Evolutionary conservation across 768 basidiomycete species (phyloP).

Genomic region (Suillus weaverae): DNA sequence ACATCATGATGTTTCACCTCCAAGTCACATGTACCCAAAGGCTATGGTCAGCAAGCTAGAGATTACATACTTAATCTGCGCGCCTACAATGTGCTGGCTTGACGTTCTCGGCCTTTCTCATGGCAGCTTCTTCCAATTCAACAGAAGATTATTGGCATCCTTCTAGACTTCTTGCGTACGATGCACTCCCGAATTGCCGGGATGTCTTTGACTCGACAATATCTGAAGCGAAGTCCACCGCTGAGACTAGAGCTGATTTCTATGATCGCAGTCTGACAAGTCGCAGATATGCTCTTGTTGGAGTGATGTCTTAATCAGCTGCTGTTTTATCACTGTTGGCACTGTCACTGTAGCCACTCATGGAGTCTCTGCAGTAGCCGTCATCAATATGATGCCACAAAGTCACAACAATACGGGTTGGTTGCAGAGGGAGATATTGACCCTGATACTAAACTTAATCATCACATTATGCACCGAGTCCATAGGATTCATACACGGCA

Average conservation of each 20-base stretch:
- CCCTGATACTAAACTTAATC: constrained; percentile 27
- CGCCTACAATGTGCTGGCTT: neutral
- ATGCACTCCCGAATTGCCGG: too few relatives aligned
- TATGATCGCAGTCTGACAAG: constrained; percentile 28
- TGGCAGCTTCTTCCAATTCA: neutral
- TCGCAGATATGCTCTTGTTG: constrained; percentile 25
- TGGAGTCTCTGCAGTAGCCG: constrained; percentile 8
- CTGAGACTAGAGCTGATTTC: constrained; percentile 22
- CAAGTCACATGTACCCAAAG: neutral
- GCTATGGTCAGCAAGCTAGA: neutral
- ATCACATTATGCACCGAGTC: constrained; percentile 31
- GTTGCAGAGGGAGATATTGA: constrained; percentile 22
- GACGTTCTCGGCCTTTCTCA: neutral
- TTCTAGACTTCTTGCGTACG: neutral
- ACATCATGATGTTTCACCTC: neutral
- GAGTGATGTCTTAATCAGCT: constrained; percentile 25
- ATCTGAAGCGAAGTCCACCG: neutral
- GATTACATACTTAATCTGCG: neutral
- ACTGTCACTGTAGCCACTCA: neutral
- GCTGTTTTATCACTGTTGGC: constrained; percentile 26
- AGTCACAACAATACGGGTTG: neutral
- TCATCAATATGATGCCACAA: too few relatives aligned
- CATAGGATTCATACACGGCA: constrained; percentile 27
- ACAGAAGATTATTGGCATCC: neutral
- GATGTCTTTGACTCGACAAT: neutral